Base-by-base conservation (phyloP, 1,139 yeast species). In the Zygosaccharomyces pseudobailii region DNA sequence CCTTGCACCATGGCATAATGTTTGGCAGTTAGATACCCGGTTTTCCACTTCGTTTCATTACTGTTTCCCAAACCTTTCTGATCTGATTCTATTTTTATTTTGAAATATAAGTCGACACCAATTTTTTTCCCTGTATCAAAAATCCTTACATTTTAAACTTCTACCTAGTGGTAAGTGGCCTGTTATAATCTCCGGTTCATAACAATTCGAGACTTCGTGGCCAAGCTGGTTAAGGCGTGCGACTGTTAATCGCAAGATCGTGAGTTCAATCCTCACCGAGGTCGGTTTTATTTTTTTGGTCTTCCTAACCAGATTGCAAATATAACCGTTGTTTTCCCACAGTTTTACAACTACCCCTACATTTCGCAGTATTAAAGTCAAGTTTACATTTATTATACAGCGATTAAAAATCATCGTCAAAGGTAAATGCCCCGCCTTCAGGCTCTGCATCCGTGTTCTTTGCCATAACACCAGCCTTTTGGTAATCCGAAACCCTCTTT, bases 391-490 rank as follows among this genome's bases (percentile, higher is more conserved):
- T 17, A 34, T 33, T 31, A 45, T 31, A 42, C 38, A 32, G 32
- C 28, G 35, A 47, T 66, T 68, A 76, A 61, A 76, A 77, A 55
- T 75, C 79, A 57, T 76, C 80, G 56, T 76, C 78, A 53, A 76
- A 75, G 42, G 71, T 65, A 61, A 76, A 74, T 39, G 76, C 74
- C 56, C 75, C 76, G 38, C 65, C 62, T 49, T 66, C 69, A 42
- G 71, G 62, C 51, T 70, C 75, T 49, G 61, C 56, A 40, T 66
- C 64, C 47, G 66, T 59, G 43, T 77, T 66, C 42, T 72, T 71
- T 48, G 85, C 89, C 95, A 92, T 92, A 63, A 92, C 98, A 74
- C 97, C 97, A 48, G 97, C 97, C 76, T 92, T 92, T 75, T 92
- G 97, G 75, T 94, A 94, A 71, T 94, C 99, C 52, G 96, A 86